These are phyloP conservation scores for Colletotrichum orchidophilum DNA, from an alignment of 2,329 filamentous ascomycete genomes.

Conservation along the genomic window DNA sequence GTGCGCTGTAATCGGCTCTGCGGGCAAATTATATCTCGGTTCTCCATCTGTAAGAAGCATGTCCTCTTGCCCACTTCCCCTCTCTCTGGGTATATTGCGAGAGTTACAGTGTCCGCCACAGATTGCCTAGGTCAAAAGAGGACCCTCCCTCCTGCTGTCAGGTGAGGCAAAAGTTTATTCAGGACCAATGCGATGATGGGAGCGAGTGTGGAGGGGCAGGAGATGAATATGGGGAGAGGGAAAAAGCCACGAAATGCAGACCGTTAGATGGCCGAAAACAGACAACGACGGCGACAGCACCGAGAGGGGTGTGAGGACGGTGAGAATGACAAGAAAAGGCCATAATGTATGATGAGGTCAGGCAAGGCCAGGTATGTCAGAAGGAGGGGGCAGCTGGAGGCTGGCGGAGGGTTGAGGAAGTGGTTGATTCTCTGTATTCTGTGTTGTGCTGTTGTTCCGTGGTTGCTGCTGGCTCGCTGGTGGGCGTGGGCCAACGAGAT, in stretches of 20 bases:
- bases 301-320: slow-evolving; percentile 1
- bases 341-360: background rate
- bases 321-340: background rate
- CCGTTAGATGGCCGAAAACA: slow-evolving; percentile 21
- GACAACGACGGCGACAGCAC: slow-evolving; percentile 13
- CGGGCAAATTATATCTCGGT: background rate
- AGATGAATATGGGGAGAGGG: background rate
- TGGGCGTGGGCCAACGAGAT: background rate
- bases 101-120: background rate
- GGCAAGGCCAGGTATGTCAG: background rate
- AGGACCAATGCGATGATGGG: slow-evolving; percentile 15
- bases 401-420: background rate
- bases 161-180: slow-evolving; percentile 21
- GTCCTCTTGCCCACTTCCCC: slow-evolving; percentile 5
- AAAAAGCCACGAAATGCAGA: slow-evolving; percentile 19
- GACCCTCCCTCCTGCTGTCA: slow-evolving; percentile 14
- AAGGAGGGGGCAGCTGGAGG: background rate
- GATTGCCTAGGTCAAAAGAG: slow-evolving; percentile 35
- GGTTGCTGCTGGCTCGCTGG: background rate
- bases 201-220: slow-evolving; percentile 27
- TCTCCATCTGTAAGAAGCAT: slow-evolving; percentile 1
- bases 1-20: slow-evolving; percentile 18
- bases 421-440: background rate
- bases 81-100: background rate
- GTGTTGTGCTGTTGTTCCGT: background rate